Evolutionary conservation across 2,329 filamentous ascomycete genomes (phyloP).

Genomic region (Coniella lustricola): DNA sequence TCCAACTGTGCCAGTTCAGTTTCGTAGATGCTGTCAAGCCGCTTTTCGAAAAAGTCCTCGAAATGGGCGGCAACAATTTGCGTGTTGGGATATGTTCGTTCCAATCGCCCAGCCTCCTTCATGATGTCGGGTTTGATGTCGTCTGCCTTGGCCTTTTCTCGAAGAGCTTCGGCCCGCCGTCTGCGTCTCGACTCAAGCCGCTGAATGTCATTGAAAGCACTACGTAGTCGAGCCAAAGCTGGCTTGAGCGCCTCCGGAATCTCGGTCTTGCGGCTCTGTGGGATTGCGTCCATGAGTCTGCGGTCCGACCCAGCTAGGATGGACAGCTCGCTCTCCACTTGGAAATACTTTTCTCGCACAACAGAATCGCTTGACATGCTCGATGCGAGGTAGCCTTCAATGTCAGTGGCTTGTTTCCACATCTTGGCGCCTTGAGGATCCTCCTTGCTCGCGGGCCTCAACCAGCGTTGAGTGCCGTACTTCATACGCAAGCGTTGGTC

Average conservation of each 20-base stretch:
- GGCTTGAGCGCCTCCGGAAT: constrained; percentile 76
- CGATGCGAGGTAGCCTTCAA: constrained; percentile 76
- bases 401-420: constrained; percentile 68
- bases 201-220: constrained; percentile 75
- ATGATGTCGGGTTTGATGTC: constrained; percentile 84
- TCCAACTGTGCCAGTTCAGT: constrained; percentile 63
- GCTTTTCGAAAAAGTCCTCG: constrained; percentile 79
- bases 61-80: constrained; percentile 84
- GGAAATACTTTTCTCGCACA: constrained; percentile 71
- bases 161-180: constrained; percentile 70
- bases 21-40: constrained; percentile 71
- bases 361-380: constrained; percentile 49
- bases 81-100: constrained; percentile 79
- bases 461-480: constrained; percentile 85
- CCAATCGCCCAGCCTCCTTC: constrained; percentile 73
- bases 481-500: constrained; percentile 68
- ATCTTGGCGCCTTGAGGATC: constrained; percentile 63
- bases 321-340: constrained; percentile 66
- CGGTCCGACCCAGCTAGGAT: constrained; percentile 75
- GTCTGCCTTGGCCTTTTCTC: constrained; percentile 74
- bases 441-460: constrained; percentile 57
- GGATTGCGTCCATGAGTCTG: constrained; percentile 80
- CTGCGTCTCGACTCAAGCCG: constrained; percentile 74
- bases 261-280: constrained; percentile 70
- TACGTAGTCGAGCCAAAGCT: constrained; percentile 69